These are phyloP conservation scores for Aspergillus unguis DNA, from an alignment of 2,329 filamentous ascomycete genomes.

Conservation along the genomic window DNA sequence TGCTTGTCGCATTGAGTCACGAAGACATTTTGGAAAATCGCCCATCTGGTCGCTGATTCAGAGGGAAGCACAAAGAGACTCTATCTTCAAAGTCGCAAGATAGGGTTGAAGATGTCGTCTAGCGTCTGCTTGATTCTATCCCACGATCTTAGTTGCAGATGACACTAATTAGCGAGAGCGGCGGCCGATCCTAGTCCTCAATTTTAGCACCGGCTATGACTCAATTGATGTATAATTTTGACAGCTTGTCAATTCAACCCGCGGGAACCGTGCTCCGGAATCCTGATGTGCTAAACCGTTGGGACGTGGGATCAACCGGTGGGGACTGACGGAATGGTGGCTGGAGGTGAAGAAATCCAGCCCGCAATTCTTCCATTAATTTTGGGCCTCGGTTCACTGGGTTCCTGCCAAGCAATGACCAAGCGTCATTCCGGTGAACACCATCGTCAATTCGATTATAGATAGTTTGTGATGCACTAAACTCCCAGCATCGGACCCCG, in stretches of 20 bases:
- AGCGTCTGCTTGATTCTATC: neutral
- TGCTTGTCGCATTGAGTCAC: constrained; percentile 28
- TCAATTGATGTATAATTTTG: neutral
- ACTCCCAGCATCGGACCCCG: neutral
- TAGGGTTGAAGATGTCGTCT: neutral
- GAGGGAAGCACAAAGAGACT: too few relatives aligned
- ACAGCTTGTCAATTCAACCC: neutral
- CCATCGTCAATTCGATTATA: too few relatives aligned
- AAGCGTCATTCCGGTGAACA: too few relatives aligned
- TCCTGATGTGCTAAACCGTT: constrained; percentile 1
- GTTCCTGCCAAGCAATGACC: neutral
- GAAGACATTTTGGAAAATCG: constrained; percentile 21
- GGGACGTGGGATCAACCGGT: constrained; percentile 1
- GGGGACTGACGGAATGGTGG: neutral
- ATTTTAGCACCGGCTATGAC: too few relatives aligned
- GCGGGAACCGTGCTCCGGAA: neutral
- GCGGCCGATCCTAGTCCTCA: too few relatives aligned
- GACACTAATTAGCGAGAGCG: neutral
- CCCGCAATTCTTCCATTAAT: neutral
- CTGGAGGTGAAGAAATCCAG: neutral
- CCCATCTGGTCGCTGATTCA: constrained; percentile 3
- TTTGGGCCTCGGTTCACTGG: neutral
- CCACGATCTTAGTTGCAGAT: neutral
- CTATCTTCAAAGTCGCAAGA: too few relatives aligned
- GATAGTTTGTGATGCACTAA: neutral